Evolutionary conservation across 768 basidiomycete species (phyloP).

Genomic region (Auriculariales sp.): DNA sequence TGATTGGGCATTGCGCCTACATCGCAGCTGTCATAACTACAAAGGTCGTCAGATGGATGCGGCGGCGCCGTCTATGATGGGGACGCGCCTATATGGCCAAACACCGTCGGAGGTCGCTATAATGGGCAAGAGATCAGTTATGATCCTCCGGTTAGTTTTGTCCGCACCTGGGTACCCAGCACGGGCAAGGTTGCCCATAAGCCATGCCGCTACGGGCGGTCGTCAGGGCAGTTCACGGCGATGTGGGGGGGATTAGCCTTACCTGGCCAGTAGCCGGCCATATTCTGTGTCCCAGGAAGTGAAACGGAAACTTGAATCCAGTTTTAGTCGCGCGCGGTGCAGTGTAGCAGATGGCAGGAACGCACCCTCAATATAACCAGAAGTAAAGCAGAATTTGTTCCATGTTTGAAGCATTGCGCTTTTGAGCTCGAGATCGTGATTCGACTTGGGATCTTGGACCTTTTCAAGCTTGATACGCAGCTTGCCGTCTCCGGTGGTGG

Average conservation of each 20-base stretch:
- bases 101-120: conserved; percentile 75
- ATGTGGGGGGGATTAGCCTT: conserved; percentile 14
- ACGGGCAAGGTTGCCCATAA: conserved; percentile 64
- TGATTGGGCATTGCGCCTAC: conserved; percentile 80
- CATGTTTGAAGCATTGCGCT: conserved; percentile 50
- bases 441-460: conserved; percentile 31
- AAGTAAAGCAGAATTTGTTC: conserved; percentile 95
- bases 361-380: conserved; percentile 53
- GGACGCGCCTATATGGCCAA: conserved; percentile 63
- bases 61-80: too few species aligned
- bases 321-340: background rate
- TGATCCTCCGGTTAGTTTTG: too few species aligned
- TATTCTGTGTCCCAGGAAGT: conserved; percentile 44
- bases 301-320: conserved; percentile 37
- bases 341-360: background rate
- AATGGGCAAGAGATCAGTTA: too few species aligned
- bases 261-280: conserved; percentile 65
- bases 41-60: background rate
- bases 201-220: conserved; percentile 36
- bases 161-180: conserved; percentile 74
- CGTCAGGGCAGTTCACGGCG: conserved; percentile 1
- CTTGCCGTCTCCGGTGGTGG: conserved; percentile 59
- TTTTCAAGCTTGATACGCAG: conserved; percentile 61
- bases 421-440: conserved; percentile 57
- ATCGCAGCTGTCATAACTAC: conserved; percentile 70